phyloP scores from a whole-genome alignment of 257 asterid genomes.

The Jacaranda mimosifolia region DNA sequence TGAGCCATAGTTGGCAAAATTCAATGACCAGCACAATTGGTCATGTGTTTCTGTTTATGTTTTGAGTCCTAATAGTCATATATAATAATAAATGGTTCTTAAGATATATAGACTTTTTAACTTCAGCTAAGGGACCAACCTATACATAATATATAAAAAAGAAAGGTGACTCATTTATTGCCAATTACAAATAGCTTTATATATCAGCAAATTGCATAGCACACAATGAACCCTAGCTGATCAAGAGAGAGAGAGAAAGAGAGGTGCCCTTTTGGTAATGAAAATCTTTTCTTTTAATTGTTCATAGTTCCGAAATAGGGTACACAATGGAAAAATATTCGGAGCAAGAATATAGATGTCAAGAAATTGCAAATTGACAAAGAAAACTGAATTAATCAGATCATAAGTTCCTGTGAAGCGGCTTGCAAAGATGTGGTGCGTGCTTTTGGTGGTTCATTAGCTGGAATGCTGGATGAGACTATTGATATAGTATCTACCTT shows the following conservation, averaged over 20 bases:
- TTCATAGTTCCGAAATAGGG: neutral
- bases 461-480: conserved; percentile 41
- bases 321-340: neutral
- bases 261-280: conserved; percentile 15
- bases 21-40: conserved; percentile 41
- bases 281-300: neutral
- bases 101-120: conserved; percentile 39
- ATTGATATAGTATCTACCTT: conserved; percentile 50
- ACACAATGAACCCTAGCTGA: conserved; percentile 39
- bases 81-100: conserved; percentile 36
- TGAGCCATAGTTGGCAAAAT: conserved; percentile 40
- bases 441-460: conserved; percentile 27
- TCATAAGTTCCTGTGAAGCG: neutral
- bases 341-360: neutral
- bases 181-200: conserved; percentile 46
- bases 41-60: conserved; percentile 26
- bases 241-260: conserved; percentile 27
- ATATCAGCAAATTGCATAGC: conserved; percentile 39
- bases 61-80: conserved; percentile 23
- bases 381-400: neutral
- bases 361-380: neutral
- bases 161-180: conserved; percentile 46
- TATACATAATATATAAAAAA: conserved; percentile 26
- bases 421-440: conserved; percentile 33
- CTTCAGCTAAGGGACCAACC: conserved; percentile 58